A percentile compares a stretch with the other conserved stretches of the same genome.
These are phyloP conservation scores for Lanmaoa pseudosensibilis DNA, from an alignment of 768 basidiomycete genomes.

Conservation along the genomic window DNA sequence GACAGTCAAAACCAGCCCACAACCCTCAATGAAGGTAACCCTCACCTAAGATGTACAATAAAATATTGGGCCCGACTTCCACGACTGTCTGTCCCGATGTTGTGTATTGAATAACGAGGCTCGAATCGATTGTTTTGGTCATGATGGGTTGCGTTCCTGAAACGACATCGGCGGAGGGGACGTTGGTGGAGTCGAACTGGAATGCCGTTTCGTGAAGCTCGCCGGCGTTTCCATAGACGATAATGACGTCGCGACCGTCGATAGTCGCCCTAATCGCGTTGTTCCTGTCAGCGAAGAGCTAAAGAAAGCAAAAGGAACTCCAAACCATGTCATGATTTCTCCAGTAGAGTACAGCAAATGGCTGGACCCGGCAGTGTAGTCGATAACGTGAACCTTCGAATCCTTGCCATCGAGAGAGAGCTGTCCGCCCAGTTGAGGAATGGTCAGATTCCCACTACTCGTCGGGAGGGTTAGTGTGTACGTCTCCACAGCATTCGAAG, in stretches of 20 bases:
- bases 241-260: slow-evolving; percentile 46
- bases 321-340: slow-evolving; percentile 50
- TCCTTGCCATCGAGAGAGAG: slow-evolving; percentile 51
- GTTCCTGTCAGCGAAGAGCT: background rate
- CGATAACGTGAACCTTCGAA: slow-evolving; percentile 52
- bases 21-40: background rate
- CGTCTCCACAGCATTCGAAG: slow-evolving; percentile 6
- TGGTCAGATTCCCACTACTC: slow-evolving; percentile 41
- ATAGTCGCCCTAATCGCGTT: slow-evolving; percentile 42
- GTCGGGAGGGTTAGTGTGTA: slow-evolving; percentile 47
- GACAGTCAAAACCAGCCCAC: background rate
- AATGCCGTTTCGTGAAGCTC: slow-evolving; percentile 53
- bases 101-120: slow-evolving; percentile 44
- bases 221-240: slow-evolving; percentile 48
- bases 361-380: slow-evolving; percentile 46
- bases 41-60: slow-evolving; percentile 49
- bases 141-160: slow-evolving; percentile 34
- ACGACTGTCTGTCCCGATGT: slow-evolving; percentile 49
- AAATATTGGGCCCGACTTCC: slow-evolving; percentile 38
- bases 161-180: slow-evolving; percentile 24
- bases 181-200: slow-evolving; percentile 31
- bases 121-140: slow-evolving; percentile 36
- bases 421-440: slow-evolving; percentile 45
- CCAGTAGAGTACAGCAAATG: slow-evolving; percentile 48
- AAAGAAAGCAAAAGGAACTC: background rate